phyloP scores from a whole-genome alignment of 495 filamentous ascomycete species.

The Daldinia vernicosa region DNA sequence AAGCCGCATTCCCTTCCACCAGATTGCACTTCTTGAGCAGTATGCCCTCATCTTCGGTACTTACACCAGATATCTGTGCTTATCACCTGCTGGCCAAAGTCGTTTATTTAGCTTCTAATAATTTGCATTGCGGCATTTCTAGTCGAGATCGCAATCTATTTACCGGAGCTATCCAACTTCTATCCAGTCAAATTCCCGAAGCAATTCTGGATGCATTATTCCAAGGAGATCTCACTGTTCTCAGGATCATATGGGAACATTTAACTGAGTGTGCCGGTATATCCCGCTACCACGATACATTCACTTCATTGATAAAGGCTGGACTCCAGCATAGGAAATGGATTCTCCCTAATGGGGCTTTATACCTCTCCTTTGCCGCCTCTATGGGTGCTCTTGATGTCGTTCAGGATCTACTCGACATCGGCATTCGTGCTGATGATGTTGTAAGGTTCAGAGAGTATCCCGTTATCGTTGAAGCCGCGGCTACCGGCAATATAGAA shows the following conservation, averaged over 20 bases:
- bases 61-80: neutral
- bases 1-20: neutral
- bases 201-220: neutral
- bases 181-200: neutral
- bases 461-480: neutral
- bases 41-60: neutral
- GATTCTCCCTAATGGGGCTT: neutral
- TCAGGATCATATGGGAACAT: neutral
- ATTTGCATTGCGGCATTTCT: neutral
- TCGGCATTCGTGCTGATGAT: neutral
- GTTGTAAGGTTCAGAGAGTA: neutral
- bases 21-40: neutral
- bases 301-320: neutral
- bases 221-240: neutral
- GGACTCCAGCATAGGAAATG: neutral
- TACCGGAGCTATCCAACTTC: neutral
- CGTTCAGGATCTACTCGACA: neutral
- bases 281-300: neutral
- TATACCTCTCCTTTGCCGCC: neutral
- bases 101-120: neutral
- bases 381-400: neutral
- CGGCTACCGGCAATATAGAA: neutral
- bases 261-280: neutral
- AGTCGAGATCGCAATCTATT: neutral
- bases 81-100: neutral